Evolutionary conservation across 768 basidiomycete genomes (phyloP).

Genomic region (Tubosaeta sp.): DNA sequence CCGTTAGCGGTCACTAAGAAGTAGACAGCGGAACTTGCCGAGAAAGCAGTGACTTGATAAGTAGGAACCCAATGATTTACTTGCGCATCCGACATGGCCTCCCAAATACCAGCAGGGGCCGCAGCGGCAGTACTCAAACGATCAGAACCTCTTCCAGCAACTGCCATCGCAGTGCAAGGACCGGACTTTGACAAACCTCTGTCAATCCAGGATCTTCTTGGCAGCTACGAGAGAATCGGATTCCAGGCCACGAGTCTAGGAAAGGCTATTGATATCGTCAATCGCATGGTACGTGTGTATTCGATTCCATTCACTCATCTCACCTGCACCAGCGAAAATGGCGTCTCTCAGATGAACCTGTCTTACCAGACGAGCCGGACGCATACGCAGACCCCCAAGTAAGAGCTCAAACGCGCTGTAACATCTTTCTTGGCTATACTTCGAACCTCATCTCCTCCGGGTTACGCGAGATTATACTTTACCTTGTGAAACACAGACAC

Average conservation of each 20-base stretch:
- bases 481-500: conserved; percentile 91
- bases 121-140: conserved; percentile 75
- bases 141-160: conserved; percentile 65
- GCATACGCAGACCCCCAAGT: conserved; percentile 54
- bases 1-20: neutral
- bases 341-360: conserved; percentile 83
- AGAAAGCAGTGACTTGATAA: no score
- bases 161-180: conserved; percentile 72
- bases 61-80: no score
- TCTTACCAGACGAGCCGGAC: conserved; percentile 66
- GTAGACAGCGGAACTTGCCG: conserved; percentile 28
- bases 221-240: conserved; percentile 84
- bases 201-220: conserved; percentile 65
- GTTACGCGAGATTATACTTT: conserved; percentile 84
- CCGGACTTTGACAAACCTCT: conserved; percentile 77
- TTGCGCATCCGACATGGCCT: conserved; percentile 5
- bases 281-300: conserved; percentile 71
- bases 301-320: neutral
- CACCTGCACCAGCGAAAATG: conserved; percentile 62
- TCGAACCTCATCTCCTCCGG: conserved; percentile 99
- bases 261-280: conserved; percentile 83
- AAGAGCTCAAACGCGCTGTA: conserved; percentile 71
- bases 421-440: conserved; percentile 95
- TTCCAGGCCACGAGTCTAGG: conserved; percentile 97
- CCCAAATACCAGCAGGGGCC: conserved; percentile 48